Evolutionary conservation across 73 alveolate species (phyloP).

Genomic region (Tetrahymena thermophila): DNA sequence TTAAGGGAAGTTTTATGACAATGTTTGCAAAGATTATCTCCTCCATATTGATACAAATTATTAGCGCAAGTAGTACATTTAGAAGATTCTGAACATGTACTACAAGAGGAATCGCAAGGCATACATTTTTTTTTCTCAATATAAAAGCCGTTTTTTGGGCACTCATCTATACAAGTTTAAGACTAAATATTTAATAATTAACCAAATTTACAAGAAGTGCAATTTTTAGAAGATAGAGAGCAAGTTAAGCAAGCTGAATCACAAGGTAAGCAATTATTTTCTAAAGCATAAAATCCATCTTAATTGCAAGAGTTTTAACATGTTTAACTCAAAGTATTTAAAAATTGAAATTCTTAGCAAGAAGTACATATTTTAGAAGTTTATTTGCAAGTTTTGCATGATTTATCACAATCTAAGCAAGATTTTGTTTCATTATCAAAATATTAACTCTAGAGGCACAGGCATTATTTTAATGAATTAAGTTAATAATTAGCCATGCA

Average conservation of each 20-base stretch:
- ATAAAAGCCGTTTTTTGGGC: neutral
- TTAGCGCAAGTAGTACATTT: neutral
- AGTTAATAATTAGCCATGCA: neutral
- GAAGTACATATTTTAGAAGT: neutral
- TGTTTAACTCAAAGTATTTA: neutral
- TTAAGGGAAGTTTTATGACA: neutral
- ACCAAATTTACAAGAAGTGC: neutral
- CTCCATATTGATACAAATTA: neutral
- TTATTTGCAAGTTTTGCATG: neutral
- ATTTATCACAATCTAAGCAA: neutral
- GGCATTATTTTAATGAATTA: too few relatives aligned
- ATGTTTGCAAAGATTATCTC: neutral
- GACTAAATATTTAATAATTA: neutral
- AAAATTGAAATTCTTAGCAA: neutral
- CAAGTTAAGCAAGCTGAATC: neutral
- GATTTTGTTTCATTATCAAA: too few relatives aligned
- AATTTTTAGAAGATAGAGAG: neutral
- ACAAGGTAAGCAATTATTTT: neutral
- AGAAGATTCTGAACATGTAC: neutral
- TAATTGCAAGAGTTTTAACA: neutral
- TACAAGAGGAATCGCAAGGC: neutral
- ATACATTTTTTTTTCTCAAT: neutral
- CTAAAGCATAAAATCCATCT: neutral
- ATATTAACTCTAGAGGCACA: neutral
- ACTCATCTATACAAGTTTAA: neutral